Conservation (phyloP, 805 yeast species). For the Groenewaldozyma tartarivorans region DNA sequence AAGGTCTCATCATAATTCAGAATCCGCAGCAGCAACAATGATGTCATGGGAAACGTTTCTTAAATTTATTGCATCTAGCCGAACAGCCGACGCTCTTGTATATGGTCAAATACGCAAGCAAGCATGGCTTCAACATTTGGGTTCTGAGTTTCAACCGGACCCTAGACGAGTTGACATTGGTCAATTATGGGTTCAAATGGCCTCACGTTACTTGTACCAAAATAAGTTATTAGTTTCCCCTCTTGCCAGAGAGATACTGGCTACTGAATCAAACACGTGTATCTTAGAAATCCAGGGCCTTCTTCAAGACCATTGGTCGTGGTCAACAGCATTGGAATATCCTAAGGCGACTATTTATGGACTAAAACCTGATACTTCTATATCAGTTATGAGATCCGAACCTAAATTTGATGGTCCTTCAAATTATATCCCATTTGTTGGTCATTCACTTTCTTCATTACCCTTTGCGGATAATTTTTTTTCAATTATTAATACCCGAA, state of each 20-base stretch:
- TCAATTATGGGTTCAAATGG: slow-evolving; percentile 27
- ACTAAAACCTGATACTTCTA: slow-evolving; percentile 15
- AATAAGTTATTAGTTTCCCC: slow-evolving; percentile 25
- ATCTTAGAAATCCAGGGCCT: slow-evolving; percentile 21
- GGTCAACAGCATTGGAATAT: slow-evolving; percentile 26
- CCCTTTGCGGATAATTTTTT: slow-evolving; percentile 26
- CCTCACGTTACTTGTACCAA: slow-evolving; percentile 20
- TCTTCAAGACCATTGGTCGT: slow-evolving; percentile 24
- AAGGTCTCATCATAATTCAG: background rate
- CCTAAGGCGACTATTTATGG: slow-evolving; percentile 25
- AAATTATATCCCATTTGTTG: slow-evolving; percentile 22
- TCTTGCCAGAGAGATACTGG: slow-evolving; percentile 4
- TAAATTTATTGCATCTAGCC: slow-evolving; percentile 13
- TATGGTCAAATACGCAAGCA: slow-evolving; percentile 24
- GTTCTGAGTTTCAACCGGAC: slow-evolving; percentile 8
- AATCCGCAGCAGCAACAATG: slow-evolving; percentile 1
- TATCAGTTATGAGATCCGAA: slow-evolving; percentile 2
- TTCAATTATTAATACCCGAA: slow-evolving; percentile 23
- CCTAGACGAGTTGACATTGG: slow-evolving; percentile 14
- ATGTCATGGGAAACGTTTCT: slow-evolving; percentile 14
- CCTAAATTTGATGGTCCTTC: slow-evolving; percentile 21
- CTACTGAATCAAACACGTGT: background rate
- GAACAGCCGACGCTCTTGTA: slow-evolving; percentile 18
- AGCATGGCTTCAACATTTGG: slow-evolving; percentile 23
- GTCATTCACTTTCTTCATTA: slow-evolving; percentile 17